These are phyloP conservation scores for Pleurotus ostreatus DNA, from an alignment of 768 basidiomycete species.

Conservation along the genomic window DNA sequence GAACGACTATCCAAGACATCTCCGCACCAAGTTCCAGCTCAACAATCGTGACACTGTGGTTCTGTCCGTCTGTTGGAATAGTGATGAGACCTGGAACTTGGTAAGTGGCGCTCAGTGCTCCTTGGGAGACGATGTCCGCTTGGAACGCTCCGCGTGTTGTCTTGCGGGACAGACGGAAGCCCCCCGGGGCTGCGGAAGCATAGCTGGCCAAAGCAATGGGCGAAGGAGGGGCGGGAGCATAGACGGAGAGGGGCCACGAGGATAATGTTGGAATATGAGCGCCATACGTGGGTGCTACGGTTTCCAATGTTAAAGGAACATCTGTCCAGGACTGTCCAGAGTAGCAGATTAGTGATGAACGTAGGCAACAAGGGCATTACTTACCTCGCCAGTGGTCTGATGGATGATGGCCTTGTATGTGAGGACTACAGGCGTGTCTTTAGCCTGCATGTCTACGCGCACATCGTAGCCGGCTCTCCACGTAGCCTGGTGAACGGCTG, in stretches of 20 bases:
- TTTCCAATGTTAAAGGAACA: constrained; percentile 34
- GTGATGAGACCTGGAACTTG: constrained; percentile 36
- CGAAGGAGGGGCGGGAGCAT: neutral
- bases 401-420: constrained; percentile 12
- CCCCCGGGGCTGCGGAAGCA: neutral
- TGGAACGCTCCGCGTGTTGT: neutral
- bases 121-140: constrained; percentile 27
- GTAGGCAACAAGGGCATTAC: neutral
- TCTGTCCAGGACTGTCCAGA: constrained; percentile 31
- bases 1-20: constrained; percentile 40
- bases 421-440: constrained; percentile 2
- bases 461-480: constrained; percentile 13
- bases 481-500: constrained; percentile 6
- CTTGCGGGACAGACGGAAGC: neutral
- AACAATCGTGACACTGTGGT: constrained; percentile 38
- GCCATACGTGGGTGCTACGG: constrained; percentile 33
- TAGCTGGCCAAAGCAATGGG: neutral
- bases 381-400: constrained; percentile 12
- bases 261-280: constrained; percentile 26
- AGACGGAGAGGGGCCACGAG: constrained; percentile 25
- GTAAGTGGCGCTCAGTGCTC: constrained; percentile 37
- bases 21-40: constrained; percentile 30
- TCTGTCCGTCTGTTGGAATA: constrained; percentile 35
- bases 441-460: constrained; percentile 10
- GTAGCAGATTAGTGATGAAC: neutral